These are phyloP conservation scores for Eucalyptus melliodora DNA, from an alignment of 345 rosid genomes.

Conservation along the genomic window DNA sequence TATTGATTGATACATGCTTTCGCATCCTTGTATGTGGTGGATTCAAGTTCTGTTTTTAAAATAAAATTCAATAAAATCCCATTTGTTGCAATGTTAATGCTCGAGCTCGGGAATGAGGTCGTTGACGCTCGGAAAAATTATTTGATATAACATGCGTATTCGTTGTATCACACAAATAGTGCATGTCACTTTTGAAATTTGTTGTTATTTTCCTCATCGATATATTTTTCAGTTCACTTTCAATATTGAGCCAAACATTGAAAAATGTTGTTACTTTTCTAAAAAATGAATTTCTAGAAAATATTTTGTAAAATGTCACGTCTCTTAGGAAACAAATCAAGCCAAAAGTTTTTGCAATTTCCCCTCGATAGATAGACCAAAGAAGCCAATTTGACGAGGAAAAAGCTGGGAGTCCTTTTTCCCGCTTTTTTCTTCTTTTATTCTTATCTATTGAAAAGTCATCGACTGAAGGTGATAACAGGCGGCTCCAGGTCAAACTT, in stretches of 20 bases:
- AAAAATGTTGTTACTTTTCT: neutral
- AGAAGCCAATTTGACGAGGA: neutral
- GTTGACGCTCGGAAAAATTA: neutral
- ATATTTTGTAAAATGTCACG: neutral
- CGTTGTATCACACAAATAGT: too few species aligned
- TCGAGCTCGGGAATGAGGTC: neutral
- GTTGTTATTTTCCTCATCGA: neutral
- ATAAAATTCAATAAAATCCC: neutral
- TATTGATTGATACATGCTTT: too few species aligned
- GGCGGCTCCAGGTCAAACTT: neutral
- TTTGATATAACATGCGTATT: neutral
- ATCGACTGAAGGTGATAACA: neutral
- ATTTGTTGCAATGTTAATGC: neutral
- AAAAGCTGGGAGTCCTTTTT: neutral
- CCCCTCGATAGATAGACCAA: neutral
- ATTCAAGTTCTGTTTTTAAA: too few species aligned
- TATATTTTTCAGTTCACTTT: too few species aligned
- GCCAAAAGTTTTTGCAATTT: neutral
- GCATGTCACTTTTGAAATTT: neutral
- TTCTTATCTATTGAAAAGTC: neutral
- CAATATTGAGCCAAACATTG: neutral
- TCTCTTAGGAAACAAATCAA: neutral
- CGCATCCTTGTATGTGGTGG: neutral
- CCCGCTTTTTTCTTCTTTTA: neutral
- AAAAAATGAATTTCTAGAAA: neutral